Evolutionary conservation across 2,329 filamentous ascomycete species (phyloP), one percentile per base, ranked within the genome.

Genomic region (Epichloe scottii): DNA sequence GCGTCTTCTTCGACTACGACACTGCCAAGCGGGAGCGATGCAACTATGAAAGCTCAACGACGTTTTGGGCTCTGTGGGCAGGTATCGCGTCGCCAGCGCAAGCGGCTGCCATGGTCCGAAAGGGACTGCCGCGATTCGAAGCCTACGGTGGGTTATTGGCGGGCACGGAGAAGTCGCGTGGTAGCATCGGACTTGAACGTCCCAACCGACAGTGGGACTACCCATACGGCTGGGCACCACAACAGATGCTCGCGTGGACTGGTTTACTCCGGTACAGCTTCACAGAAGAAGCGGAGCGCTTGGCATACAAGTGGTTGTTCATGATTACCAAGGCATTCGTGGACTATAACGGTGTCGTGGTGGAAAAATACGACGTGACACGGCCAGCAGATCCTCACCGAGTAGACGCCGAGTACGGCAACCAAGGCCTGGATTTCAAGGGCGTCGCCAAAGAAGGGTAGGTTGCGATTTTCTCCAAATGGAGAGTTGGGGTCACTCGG

Each of bases 241-340:
- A 98, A 73, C 93, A 98, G 72, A 97, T 98, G 72, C 80, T 98
- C 41, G 91, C 93, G 1, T 98, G 93, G 93, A 90, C 88, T 1
- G 93, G 90, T 3, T 73, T 98, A 53, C 79, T 89, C 61, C 84
- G 90, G 17, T 98, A 97, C 64, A 89, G 90, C 50, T 97, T 95
- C 65, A 82, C 85, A 30, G 87, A 91, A 23, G 90, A 96, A 55
- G 89, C 89, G 2, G 87, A 95, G 70, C 77, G 89, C 35, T 71
- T 98, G 56, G 87, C 89, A 0, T 98, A 98, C 70, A 89, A 93
- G 68, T 98, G 93, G 93, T 72, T 96, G 49, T 95, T 90, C 66
- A 97, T 97, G 91, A 89, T 96, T 62, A 96, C 89, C 53, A 96
- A 95, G 70, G 90, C 93, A 0, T 97, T 97, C 71, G 90, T 96